Evolutionary conservation across 768 basidiomycete genomes (phyloP), one percentile per base, ranked within the genome.

Genomic region (Pulveroboletus ravenelii): DNA sequence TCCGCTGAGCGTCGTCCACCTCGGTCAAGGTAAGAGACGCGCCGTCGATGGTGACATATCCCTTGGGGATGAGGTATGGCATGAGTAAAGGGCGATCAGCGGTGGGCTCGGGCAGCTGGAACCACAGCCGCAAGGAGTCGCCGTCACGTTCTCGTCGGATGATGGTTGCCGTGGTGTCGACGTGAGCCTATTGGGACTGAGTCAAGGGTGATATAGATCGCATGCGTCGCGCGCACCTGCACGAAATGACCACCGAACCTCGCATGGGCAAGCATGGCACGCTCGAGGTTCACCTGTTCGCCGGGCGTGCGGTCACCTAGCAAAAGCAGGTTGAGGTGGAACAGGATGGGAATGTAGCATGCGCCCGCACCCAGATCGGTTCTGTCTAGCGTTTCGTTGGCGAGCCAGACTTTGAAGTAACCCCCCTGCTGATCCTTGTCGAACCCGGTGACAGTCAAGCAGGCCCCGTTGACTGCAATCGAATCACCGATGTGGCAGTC

Each of bases 241-340:
- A 99, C 96, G 64, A 94, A 93, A 66, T 99, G 96, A 10, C 96
- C 96, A 25, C 96, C 96, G 61, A 98, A 96, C 49, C 95, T 77
- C 15, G 81, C 84, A 71, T 93, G 89, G 5, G 87, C 85, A 18
- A 82, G 85, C 91, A 98, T 93, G 3, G 96, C 96, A 44, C 96
- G 81, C 73, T 99, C 96, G 35, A 94, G 76, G 67, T 98, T 97
- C 41, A 97, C 79, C 59, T 83, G 77, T 56, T 91, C 85, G 17
- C 89, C 91, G 15, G 83, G 80, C 55, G 74, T 78, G 47, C 88
- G 74, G 61, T 90, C 84, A 30, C 93, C 93, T 95, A 57, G 45
- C 20, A 36, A 52, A 48, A 30, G 31, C 50, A 34, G 6, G 46
- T 61, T 47, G 31, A 41, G 23, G 51, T 37, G 23, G 36, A 41